These are phyloP conservation scores for Nannochloris sp. DNA, from an alignment of 139 green algal species.

Conservation along the genomic window DNA sequence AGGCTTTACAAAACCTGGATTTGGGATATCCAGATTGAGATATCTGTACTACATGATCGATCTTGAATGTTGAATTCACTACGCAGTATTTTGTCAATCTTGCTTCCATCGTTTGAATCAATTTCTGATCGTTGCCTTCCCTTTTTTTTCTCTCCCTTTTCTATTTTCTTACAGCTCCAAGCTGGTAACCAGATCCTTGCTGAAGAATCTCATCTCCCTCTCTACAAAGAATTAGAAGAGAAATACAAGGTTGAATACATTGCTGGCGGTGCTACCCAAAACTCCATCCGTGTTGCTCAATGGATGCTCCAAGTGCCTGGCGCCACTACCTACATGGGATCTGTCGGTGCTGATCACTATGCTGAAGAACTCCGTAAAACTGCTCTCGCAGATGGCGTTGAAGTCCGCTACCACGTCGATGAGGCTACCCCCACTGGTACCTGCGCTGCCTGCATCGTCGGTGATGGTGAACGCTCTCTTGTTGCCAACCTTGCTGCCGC, in stretches of 20 bases:
- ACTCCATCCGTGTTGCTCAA: constrained; percentile 92
- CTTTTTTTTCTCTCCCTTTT: too few relatives aligned
- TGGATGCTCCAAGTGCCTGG: constrained; percentile 89
- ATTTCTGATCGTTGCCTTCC: too few relatives aligned
- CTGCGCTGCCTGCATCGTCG: constrained; percentile 84
- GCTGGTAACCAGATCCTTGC: constrained; percentile 95
- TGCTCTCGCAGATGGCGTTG: constrained; percentile 55
- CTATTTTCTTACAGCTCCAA: constrained; percentile 61
- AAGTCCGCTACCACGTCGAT: constrained; percentile 88
- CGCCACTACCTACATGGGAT: constrained; percentile 92
- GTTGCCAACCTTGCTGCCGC: constrained; percentile 94
- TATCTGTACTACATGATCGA: neutral
- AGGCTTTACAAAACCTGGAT: too few relatives aligned
- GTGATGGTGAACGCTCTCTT: constrained; percentile 79
- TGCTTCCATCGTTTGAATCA: too few relatives aligned
- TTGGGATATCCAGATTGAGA: neutral
- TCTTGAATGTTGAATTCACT: neutral
- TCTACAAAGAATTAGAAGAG: constrained; percentile 86
- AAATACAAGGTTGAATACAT: constrained; percentile 90
- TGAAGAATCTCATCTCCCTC: constrained; percentile 91
- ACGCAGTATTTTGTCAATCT: too few relatives aligned
- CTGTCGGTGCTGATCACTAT: constrained; percentile 91
- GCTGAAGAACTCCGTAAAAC: constrained; percentile 69
- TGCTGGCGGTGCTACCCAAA: constrained; percentile 95
- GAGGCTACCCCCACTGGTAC: constrained; percentile 81